Base-by-base conservation (phyloP, 306 rosid genomes). In the Hylodesmum podocarpum region DNA sequence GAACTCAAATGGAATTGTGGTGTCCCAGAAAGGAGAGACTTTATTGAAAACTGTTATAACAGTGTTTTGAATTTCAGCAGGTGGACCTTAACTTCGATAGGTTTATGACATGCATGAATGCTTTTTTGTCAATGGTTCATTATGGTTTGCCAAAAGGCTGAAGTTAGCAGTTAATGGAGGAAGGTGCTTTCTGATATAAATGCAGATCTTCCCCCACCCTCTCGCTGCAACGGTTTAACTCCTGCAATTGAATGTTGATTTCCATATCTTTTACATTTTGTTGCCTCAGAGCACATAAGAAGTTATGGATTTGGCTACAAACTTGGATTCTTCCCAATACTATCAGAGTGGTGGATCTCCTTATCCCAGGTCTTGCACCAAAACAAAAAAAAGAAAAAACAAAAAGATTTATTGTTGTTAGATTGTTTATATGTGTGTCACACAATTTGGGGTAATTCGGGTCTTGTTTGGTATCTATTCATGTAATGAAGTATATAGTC, bases 161-260 rank as follows among this genome's bases (percentile, higher is more conserved):
- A 41, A 31, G 1, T 16, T 61, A 33, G 47, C 21, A 67, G 28
- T 66, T 74, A 68, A 75, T 66, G 80, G 49, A 22, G 37, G 31
- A 43, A 73, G 64, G 59, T 53, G 67, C 59, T 57, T 34, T 63
- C 31, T 80, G 47, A 25, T 29, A 27, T 64, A 62, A 79, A 40
- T 31, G 63, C 70, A 46, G 22, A 58, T 36, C 66, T 72, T 67
- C 54, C 21, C 61, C 40, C 66, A 51, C 50, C 73, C 2, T 5
- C 3, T 49, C 50, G 11, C 83, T 27, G 66, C 67, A 39, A 31
- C n/a, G 8, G 19, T 44, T 80, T 72, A 72, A 79, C 76, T 64
- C 63, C 34, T 22, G 31, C 70, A 6, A 7, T 59, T 43, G 24
- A 16, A 19, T 31, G 9, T 29, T 43, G 24, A 58, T 43, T 58